phyloP scores from a whole-genome alignment of 805 yeast genomes.

The Metschnikowia gruessii region DNA sequence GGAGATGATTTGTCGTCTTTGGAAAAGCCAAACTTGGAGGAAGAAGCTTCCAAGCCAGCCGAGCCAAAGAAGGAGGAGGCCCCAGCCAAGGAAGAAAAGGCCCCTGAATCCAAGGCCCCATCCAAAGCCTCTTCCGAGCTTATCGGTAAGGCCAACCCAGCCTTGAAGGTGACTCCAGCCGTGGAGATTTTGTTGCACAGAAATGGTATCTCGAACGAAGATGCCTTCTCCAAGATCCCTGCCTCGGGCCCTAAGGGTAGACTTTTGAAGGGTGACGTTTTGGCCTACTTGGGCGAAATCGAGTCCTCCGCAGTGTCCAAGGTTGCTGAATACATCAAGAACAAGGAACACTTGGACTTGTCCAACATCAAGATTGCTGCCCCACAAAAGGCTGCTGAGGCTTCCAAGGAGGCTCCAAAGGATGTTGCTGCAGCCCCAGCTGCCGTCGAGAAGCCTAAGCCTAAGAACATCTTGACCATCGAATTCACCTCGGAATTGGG shows the following conservation, averaged over 20 bases:
- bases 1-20: slow-evolving; percentile 75
- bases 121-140: slow-evolving; percentile 18
- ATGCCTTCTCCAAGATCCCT: slow-evolving; percentile 66
- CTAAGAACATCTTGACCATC: slow-evolving; percentile 28
- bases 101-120: slow-evolving; percentile 1
- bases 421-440: slow-evolving; percentile 17
- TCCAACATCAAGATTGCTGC: slow-evolving; percentile 56
- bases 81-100: slow-evolving; percentile 10
- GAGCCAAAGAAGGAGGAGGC: slow-evolving; percentile 10
- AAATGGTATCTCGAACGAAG: slow-evolving; percentile 61
- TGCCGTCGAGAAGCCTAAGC: slow-evolving; percentile 25
- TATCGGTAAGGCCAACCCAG: slow-evolving; percentile 53
- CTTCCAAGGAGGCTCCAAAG: background rate
- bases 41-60: slow-evolving; percentile 13
- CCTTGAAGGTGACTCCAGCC: slow-evolving; percentile 73
- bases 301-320: slow-evolving; percentile 49
- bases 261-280: slow-evolving; percentile 84
- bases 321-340: slow-evolving; percentile 55
- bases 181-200: slow-evolving; percentile 63
- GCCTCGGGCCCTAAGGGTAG: slow-evolving; percentile 92
- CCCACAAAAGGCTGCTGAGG: slow-evolving; percentile 22
- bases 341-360: slow-evolving; percentile 64
- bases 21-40: slow-evolving; percentile 50
- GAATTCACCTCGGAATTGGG: slow-evolving; percentile 28
- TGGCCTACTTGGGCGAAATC: slow-evolving; percentile 77